phyloP scores from a whole-genome alignment of 78 protist genomes.

The Mantamonas sphyraenae region DNA sequence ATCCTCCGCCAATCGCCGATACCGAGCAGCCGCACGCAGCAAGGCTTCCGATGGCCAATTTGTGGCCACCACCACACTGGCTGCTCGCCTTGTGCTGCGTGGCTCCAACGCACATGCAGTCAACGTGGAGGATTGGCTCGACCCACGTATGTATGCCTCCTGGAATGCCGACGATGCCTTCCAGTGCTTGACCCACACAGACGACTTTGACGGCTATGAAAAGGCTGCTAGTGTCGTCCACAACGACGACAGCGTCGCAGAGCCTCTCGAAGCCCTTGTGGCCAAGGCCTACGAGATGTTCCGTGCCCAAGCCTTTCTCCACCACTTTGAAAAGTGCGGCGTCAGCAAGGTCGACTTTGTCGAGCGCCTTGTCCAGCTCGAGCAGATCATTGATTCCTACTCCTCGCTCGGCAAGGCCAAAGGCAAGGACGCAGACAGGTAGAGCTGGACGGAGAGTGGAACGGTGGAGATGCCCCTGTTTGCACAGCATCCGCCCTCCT shows the following conservation, averaged over 20 bases:
- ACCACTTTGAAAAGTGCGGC: constrained; percentile 10
- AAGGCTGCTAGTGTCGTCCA: not conserved
- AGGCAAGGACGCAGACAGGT: too few species aligned
- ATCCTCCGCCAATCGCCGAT: too few species aligned
- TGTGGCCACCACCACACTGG: too few species aligned
- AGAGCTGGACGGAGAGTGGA: too few species aligned
- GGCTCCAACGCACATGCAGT: too few species aligned
- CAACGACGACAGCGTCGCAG: not conserved
- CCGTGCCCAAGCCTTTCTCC: constrained; percentile 5
- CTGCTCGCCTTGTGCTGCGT: too few species aligned
- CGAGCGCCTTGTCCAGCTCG: not conserved
- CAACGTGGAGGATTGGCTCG: too few species aligned
- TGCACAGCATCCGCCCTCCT: too few species aligned
- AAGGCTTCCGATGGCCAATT: too few species aligned
- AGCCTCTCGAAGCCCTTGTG: not conserved
- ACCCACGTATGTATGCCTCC: not conserved
- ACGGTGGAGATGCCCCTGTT: too few species aligned
- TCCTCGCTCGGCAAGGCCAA: not conserved
- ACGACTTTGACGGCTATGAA: not conserved
- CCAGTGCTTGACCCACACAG: not conserved
- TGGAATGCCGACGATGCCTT: not conserved
- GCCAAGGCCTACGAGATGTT: constrained; percentile 2
- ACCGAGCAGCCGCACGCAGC: too few species aligned
- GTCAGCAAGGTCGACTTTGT: constrained; percentile 1
- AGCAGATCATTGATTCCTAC: not conserved